Evolutionary conservation across 2,329 filamentous ascomycete genomes (phyloP), one percentile per base, ranked within the genome.

Genomic region (Diaporthe citrichinensis): DNA sequence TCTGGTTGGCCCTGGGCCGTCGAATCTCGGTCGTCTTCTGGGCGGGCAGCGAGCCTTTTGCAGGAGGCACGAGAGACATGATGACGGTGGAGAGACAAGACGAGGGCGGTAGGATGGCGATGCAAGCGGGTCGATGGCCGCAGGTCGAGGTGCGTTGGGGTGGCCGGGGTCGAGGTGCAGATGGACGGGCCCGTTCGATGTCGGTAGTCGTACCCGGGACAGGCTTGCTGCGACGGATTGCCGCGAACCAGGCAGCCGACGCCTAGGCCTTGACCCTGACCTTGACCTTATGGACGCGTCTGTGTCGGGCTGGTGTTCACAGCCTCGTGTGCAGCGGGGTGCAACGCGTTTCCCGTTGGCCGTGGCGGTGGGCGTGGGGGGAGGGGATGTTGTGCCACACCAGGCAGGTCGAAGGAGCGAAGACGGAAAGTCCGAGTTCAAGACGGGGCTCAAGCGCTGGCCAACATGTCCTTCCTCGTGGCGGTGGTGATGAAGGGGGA

Each of bases 1-100:
- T 81, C 65, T 84, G 83, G 73, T 80, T 82, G 3, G 83, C 83
- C 49, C 81, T 80, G 34, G 83, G 82, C 23, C 82, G 81, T 58
- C 78, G 79, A 71, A 79, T 77, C 69, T 84, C 82, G 67, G 82
- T 82, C 59, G 77, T 79, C 77, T 78, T 80, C 53, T 78, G 78
- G 34, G 76, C 74, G 44, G 73, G 53, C 39, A 58, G 69, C 31
- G 76, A 73, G 39, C 73, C 75, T 31, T 75, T 77, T 44, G 75
- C 4, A 59, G 75, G 62, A 34, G 75, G 75, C 49, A 73, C 61
- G 39, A 75, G 25, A 34, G 75, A 73, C 75, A 77, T 77, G 31
- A 55, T 62, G 39, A 14, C 57, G 62, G 49, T 41, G 28, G 39
- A 49, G 57, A 46, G 17, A 49, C 6, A 58, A 51, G 10, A 34